phyloP scores from a whole-genome alignment of 2,329 filamentous ascomycete species.

The Cladosporium sp. region DNA sequence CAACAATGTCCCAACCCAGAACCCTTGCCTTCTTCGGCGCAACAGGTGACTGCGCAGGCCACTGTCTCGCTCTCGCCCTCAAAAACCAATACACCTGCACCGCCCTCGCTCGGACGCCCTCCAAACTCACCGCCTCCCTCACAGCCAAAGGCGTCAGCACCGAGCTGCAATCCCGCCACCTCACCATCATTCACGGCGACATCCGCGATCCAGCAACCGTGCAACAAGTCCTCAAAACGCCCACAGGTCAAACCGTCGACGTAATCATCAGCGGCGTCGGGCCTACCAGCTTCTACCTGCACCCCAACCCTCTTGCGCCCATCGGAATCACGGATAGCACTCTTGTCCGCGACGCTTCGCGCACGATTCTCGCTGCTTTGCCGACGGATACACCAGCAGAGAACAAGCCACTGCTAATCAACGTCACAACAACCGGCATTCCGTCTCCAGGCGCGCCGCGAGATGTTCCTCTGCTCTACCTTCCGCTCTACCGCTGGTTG shows the following conservation, averaged over 20 bases:
- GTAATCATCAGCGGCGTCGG: conserved; percentile 53
- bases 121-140: conserved; percentile 50
- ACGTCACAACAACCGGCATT: conserved; percentile 43
- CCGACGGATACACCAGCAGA: conserved; percentile 21
- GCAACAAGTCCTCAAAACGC: conserved; percentile 37
- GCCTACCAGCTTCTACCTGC: conserved; percentile 25
- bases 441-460: conserved; percentile 27
- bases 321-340: conserved; percentile 31
- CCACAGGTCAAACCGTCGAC: conserved; percentile 38
- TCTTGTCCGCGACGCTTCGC: conserved; percentile 38
- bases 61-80: conserved; percentile 47
- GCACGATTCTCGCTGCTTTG: conserved; percentile 36
- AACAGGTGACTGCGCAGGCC: conserved; percentile 50
- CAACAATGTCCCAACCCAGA: conserved; percentile 18
- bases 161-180: conserved; percentile 38
- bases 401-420: conserved; percentile 34
- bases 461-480: conserved; percentile 39
- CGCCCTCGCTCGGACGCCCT: conserved; percentile 52
- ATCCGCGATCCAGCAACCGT: conserved; percentile 46
- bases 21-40: conserved; percentile 55
- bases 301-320: conserved; percentile 13
- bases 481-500: conserved; percentile 39
- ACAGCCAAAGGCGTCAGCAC: conserved; percentile 41
- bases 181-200: conserved; percentile 52
- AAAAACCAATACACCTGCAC: conserved; percentile 46